A percentile compares a stretch with the other conserved stretches of the same genome.
Conservation (phyloP, 148 eudicot species). For the Nepenthes gracilis region DNA sequence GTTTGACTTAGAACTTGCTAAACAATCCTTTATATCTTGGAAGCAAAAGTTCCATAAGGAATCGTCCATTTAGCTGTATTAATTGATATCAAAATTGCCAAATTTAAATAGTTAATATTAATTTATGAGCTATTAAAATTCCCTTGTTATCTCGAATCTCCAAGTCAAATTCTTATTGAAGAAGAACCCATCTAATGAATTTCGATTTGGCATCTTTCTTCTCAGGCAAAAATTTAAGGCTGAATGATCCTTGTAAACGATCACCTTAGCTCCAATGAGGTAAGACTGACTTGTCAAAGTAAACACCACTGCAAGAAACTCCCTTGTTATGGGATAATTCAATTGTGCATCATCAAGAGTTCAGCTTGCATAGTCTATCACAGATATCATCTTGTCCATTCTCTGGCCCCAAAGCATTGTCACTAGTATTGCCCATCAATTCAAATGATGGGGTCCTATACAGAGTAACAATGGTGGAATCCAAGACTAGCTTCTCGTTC, state of each 20-base stretch:
- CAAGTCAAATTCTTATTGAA: not conserved
- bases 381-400: not conserved
- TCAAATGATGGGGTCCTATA: not conserved
- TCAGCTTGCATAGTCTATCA: not conserved
- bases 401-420: not conserved
- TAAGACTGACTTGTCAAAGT: not conserved
- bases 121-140: not conserved
- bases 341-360: not conserved
- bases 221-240: not conserved
- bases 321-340: not conserved
- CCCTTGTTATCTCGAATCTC: conserved; percentile 1
- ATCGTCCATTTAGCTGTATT: no score
- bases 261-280: not conserved
- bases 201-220: not conserved
- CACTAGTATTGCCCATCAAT: not conserved
- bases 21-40: no score
- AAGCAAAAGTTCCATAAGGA: no score
- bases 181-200: not conserved
- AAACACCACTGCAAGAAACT: not conserved
- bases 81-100: no score
- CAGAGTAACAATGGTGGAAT: not conserved
- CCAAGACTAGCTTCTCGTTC: not conserved
- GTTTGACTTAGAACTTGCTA: no score
- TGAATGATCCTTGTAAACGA: not conserved
- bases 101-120: no score